These are phyloP conservation scores for Bjerkandera adusta DNA, from an alignment of 1,284 basidiomycete genomes.

Conservation along the genomic window DNA sequence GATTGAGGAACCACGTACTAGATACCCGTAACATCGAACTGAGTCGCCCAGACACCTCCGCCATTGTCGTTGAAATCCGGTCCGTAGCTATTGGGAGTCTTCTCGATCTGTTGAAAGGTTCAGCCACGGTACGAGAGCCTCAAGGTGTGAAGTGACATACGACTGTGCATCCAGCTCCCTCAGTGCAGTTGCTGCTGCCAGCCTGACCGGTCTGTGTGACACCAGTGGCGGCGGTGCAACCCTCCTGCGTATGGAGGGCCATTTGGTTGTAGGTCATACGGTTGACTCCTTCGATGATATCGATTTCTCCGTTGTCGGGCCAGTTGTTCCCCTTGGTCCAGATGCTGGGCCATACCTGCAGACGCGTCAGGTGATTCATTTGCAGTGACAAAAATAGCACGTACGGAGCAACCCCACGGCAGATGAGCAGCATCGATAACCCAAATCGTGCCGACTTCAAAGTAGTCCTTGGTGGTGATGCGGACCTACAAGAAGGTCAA, in stretches of 20 bases:
- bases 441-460: slow-evolving; percentile 54
- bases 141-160: slow-evolving; percentile 8
- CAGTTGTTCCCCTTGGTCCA: slow-evolving; percentile 54
- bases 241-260: slow-evolving; percentile 44
- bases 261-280: slow-evolving; percentile 44
- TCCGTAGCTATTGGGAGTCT: slow-evolving; percentile 49
- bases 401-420: slow-evolving; percentile 53
- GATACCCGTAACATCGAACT: slow-evolving; percentile 52
- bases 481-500: slow-evolving; percentile 36
- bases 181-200: slow-evolving; percentile 39
- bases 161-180: slow-evolving; percentile 52
- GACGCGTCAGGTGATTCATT: neutral
- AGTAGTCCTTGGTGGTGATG: slow-evolving; percentile 46
- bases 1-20: slow-evolving; percentile 13
- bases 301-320: slow-evolving; percentile 58
- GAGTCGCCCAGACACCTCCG: slow-evolving; percentile 64
- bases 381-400: slow-evolving; percentile 3
- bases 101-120: slow-evolving; percentile 32
- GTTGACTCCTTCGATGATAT: slow-evolving; percentile 49
- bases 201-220: slow-evolving; percentile 38
- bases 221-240: slow-evolving; percentile 31
- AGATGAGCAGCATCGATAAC: slow-evolving; percentile 60
- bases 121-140: neutral
- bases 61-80: slow-evolving; percentile 52
- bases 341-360: slow-evolving; percentile 50